phyloP scores from a whole-genome alignment of 2,329 filamentous ascomycete genomes.

The Drechslerella dactyloides region DNA sequence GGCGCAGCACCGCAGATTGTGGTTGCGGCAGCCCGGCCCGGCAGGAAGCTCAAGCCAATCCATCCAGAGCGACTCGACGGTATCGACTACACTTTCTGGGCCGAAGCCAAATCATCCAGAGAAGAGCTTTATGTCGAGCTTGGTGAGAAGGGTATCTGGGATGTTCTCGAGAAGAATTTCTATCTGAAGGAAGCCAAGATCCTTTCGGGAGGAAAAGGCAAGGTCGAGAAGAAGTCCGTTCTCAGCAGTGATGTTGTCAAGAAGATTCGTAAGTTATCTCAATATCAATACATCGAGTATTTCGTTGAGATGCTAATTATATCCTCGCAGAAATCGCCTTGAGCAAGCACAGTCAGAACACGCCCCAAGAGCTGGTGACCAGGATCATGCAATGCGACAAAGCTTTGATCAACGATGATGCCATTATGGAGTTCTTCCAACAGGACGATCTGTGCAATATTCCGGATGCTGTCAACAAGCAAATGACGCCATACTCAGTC shows the following conservation, averaged over 20 bases:
- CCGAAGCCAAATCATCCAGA: conserved; percentile 68
- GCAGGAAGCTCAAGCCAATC: conserved; percentile 99
- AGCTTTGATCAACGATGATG: conserved; percentile 83
- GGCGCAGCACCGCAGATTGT: conserved; percentile 59
- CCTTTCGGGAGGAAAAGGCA: conserved; percentile 69
- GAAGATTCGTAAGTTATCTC: conserved; percentile 70
- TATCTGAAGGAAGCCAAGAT: conserved; percentile 95
- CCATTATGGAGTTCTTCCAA: conserved; percentile 96
- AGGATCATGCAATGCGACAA: conserved; percentile 96
- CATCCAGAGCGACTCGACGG: conserved; percentile 98
- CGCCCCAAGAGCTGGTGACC: conserved; percentile 82
- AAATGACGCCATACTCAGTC: conserved; percentile 92
- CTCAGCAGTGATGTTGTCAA: conserved; percentile 89
- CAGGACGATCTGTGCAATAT: conserved; percentile 92
- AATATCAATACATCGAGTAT: background rate
- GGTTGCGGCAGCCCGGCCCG: conserved; percentile 63
- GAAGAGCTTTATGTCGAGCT: conserved; percentile 96
- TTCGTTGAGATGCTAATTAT: conserved; percentile 9
- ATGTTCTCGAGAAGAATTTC: conserved; percentile 97
- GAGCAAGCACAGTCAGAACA: conserved; percentile 85
- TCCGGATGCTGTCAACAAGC: conserved; percentile 85
- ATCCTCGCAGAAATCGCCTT: conserved; percentile 73
- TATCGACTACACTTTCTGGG: conserved; percentile 56
- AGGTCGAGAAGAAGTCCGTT: conserved; percentile 89
- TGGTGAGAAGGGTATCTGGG: conserved; percentile 90